phyloP scores from a whole-genome alignment of 148 eudicot genomes.

The Nepenthes gracilis region DNA sequence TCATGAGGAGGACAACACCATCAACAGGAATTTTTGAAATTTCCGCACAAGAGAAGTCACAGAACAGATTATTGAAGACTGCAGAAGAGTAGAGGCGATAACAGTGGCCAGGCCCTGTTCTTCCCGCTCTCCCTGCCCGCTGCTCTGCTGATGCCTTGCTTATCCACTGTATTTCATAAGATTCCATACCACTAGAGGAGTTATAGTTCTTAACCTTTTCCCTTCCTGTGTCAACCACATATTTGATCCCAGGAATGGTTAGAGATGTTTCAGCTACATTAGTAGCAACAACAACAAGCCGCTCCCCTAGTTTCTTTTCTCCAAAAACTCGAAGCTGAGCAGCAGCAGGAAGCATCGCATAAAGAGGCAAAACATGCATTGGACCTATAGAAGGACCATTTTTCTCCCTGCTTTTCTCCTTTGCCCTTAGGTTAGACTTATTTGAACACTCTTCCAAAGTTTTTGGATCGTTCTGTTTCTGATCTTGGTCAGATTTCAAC shows the following conservation, averaged over 20 bases:
- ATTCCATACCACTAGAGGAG: slow-evolving; percentile 72
- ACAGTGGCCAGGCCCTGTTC: slow-evolving; percentile 96
- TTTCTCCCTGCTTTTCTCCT: slow-evolving; percentile 9
- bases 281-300: slow-evolving; percentile 85
- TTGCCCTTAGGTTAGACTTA: slow-evolving; percentile 4
- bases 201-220: slow-evolving; percentile 80
- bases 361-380: slow-evolving; percentile 72
- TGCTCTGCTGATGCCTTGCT: slow-evolving; percentile 91
- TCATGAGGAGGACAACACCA: slow-evolving; percentile 75
- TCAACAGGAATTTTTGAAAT: slow-evolving; percentile 85
- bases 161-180: slow-evolving; percentile 83
- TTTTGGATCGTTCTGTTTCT: slow-evolving; percentile 6
- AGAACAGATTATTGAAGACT: slow-evolving; percentile 40
- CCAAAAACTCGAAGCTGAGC: slow-evolving; percentile 76
- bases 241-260: slow-evolving; percentile 87
- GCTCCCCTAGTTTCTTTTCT: slow-evolving; percentile 53
- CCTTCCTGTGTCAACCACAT: slow-evolving; percentile 93
- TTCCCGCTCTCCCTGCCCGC: slow-evolving; percentile 97
- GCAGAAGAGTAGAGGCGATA: slow-evolving; percentile 82
- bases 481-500: slow-evolving; percentile 13
- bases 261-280: slow-evolving; percentile 96
- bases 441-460: slow-evolving; percentile 13
- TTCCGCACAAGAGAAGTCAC: slow-evolving; percentile 64
- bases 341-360: slow-evolving; percentile 91
- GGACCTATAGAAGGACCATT: slow-evolving; percentile 32